Evolutionary conservation across 768 basidiomycete genomes (phyloP), one percentile per base, ranked within the genome.

Genomic region (Sporobolomyces phaffii): DNA sequence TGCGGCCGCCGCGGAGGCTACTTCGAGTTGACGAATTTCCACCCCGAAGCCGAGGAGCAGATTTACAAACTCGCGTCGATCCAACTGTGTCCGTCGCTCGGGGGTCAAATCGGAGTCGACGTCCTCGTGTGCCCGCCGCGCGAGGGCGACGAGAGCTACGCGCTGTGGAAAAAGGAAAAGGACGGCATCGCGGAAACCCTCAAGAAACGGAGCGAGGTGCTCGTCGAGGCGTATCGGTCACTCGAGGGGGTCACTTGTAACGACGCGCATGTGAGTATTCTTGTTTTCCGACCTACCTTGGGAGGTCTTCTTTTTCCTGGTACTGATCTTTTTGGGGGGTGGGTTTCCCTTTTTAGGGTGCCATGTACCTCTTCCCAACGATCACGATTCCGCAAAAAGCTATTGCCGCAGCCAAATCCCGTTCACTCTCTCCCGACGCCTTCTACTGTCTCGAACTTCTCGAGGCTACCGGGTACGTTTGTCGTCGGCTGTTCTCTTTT

Each of bases 1-100:
- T 99, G 96, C 77, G 94, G 96, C 3, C 83, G 94, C n/a, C 84
- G 96, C 52, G 94, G 94, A 38, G 94, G 93, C 4, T 99, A 96
- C 81, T 93, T 94, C 73, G 94, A 99, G 79, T 85, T 87, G 76
- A 83, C 84, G 68, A 98, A 98, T 79, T 80, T 99, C 72, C 76
- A 81, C 17, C 81, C 85, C 11, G 87, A 90, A 33, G 82, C 94
- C 65, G 80, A 88, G 66, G 90, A 88, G 20, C 83, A 89, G 76
- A 84, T 98, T 57, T 97, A 98, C 83, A 99, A 98, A 81, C 92
- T 99, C 86, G 90, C 90, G 60, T 86, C 84, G 73, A 89, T 97
- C 61, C 83, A 83, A 4, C 84, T 98, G 26, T 97, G 94, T 78
- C 91, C 96, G 34, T 88, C 92, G 3, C 81, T 96, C 9, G 81